Evolutionary conservation across 192 early-diverging fungal species (phyloP), one percentile per base, ranked within the genome.

Genomic region (Entophlyctis luteolus): DNA sequence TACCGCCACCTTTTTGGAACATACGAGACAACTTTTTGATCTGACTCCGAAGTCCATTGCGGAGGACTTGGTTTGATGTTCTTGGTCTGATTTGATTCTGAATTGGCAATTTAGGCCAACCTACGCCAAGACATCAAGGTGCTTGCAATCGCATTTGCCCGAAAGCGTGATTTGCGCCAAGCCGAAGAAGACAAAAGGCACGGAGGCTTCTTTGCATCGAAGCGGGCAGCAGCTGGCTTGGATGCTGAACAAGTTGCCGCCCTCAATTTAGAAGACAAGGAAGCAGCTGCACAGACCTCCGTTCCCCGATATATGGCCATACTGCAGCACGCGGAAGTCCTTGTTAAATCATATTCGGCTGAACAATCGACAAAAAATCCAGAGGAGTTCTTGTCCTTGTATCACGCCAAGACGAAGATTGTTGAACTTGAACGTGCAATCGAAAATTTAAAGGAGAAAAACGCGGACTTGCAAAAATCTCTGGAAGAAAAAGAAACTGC

Each of bases 321-420:
- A 12, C 25, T 66, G 3, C 18, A 27, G 27, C 48, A 66, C 2
- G 50, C 50, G 3, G 63, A 50, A 33, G 49, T 12, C 4, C 36
- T 66, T 52, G 2, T 66, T 4, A 18, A 14, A 12, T 16, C 3
- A 4, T 23, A 37, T 4, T n/a, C 60, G 31, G 6, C 18, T 4
- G n/a, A 37, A 14, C 10, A 18, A 3, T n/a, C 20, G 3, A 28
- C 12, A 23, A 14, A 4, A 16, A 5, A 37, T 37, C 48, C 10
- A 0, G 49, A 66, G 33, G 49, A 66, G 31, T 54, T 39, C 25
- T 6, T 54, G 1, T 66, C 63, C 0, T 35, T 66, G 1, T 23
- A 49, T 42, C 33, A 68, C 10, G 67, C 67, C 46, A 34, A 59
- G n/a, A 8, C 48, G 23, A 10, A 46, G 23, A 50, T 68, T 50